Base-by-base conservation (phyloP, 2,329 filamentous ascomycete genomes). In the Alternaria infectoria region DNA sequence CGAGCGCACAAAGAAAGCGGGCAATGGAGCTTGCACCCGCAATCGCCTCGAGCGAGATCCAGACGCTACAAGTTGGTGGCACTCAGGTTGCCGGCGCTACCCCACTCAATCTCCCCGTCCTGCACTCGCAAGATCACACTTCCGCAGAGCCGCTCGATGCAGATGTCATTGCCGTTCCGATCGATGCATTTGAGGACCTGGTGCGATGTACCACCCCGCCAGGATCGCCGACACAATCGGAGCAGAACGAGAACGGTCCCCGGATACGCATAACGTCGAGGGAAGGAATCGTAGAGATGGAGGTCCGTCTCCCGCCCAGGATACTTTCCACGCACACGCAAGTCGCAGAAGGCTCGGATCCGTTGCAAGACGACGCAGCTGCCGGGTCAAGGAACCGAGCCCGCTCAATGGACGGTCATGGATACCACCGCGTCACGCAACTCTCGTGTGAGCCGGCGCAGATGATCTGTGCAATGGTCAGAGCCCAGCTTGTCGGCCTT, bases 261-360 rank as follows among this genome's bases (percentile, higher is more conserved):
- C 71, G 76, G 28, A 79, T 80, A 23, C 72, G 78, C n/a, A 80
- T 80, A 28, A 79, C 77, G 7, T 77, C 72, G n/a, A 67, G 78
- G 25, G 77, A 77, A 57, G 75, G 76, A 4, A 74, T 79, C 21
- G 77, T 80, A 21, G 77, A 79, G 59, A 77, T 80, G 70, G 78
- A 80, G 63, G 78, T 80, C 7, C 74, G 76, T 19, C 65, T 80
- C 17, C 78, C 78, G 9, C 70, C 75, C 50, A 72, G 74, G 40
- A 64, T 77, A 26, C 66, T 78, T 32, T 75, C 74, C 10, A 71
- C 70, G 49, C 74, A 74, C 57, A 76, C 67, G 13, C 73, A 75
- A 56, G 55, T 72, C 19, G 61, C 66, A 47, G 71, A 65, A 57
- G 64, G 59, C 21, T 56, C 57, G 46, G 60, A 61, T 10, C 17